Evolutionary conservation across 2,329 filamentous ascomycete species (phyloP).

Genomic region (Coniochaeta sp.): DNA sequence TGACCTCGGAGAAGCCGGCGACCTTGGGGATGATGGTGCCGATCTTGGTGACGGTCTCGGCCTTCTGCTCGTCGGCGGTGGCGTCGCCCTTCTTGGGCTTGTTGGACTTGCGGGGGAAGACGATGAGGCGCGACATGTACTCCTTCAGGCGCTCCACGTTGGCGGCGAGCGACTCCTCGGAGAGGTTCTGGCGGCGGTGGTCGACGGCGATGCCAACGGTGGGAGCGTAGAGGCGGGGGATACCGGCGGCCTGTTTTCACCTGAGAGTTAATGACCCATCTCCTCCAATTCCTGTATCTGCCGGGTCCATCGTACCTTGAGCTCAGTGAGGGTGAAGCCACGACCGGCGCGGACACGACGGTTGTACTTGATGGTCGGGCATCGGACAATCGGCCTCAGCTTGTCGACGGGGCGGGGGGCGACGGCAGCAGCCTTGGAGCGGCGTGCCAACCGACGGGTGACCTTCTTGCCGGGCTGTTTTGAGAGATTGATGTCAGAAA

Average conservation of each 20-base stretch:
- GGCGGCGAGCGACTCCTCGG: slow-evolving; percentile 85
- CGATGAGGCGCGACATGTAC: slow-evolving; percentile 92
- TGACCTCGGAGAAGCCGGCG: slow-evolving; percentile 65
- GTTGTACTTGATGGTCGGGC: slow-evolving; percentile 99
- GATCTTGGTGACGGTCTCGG: slow-evolving; percentile 58
- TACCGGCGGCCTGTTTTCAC: slow-evolving; percentile 71
- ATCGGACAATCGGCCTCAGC: slow-evolving; percentile 92
- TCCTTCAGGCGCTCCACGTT: slow-evolving; percentile 98
- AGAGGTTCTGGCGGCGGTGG: slow-evolving; percentile 92
- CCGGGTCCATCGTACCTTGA: slow-evolving; percentile 68
- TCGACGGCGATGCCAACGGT: slow-evolving; percentile 98
- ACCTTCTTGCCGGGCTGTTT: slow-evolving; percentile 90
- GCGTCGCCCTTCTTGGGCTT: slow-evolving; percentile 91
- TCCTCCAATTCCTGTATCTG: not conserved
- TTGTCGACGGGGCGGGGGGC: slow-evolving; percentile 97
- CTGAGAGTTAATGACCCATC: slow-evolving; percentile 3
- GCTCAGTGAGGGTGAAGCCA: slow-evolving; percentile 94
- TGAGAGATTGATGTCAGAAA: slow-evolving; percentile 24
- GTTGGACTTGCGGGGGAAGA: slow-evolving; percentile 94
- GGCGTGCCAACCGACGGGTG: slow-evolving; percentile 82
- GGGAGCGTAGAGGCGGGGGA: slow-evolving; percentile 86
- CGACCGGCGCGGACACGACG: slow-evolving; percentile 91
- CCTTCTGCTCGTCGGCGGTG: slow-evolving; percentile 58
- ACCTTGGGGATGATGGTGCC: slow-evolving; percentile 48
- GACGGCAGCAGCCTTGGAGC: slow-evolving; percentile 89